Evolutionary conservation across 2,329 filamentous ascomycete genomes (phyloP), one percentile per base, ranked within the genome.

Genomic region (Neoarthrinium moseri): DNA sequence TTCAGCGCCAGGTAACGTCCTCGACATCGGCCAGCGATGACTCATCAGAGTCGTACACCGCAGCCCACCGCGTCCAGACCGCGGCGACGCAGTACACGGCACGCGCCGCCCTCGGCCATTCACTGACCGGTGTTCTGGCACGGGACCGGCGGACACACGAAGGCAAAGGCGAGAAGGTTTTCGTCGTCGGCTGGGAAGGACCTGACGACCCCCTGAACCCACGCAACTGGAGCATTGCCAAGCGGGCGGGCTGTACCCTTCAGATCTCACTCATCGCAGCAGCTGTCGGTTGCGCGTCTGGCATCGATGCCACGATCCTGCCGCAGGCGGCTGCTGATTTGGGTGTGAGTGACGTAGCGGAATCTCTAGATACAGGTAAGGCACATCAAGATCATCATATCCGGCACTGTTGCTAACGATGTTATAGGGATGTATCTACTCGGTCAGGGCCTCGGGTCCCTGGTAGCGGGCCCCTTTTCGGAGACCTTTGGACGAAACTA

Each of bases 291-390:
- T 64, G 72, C 1, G 76, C 77, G 0, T 76, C 73, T 4, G 72
- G 75, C 0, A 78, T 82, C 32, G 76, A 81, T 45, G 73, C 74
- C 1, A 68, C 68, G 0, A 72, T 74, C 1, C 50, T 77, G 0
- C 63, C 64, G 0, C 68, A 75, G 49, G 75, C 73, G 0, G 65
- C 69, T 1, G 52, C 51, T 17, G 69, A 71, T 1, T 73, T 79
- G 35, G 65, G 68, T 0, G 76, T 80, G 0, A 70, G 69, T 21
- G 64, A 77, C 30, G 71, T 79, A 4, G 71, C 71, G 1, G 78
- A 72, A 54, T 74, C 70, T 8, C 55, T 80, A 20, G 72, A 73
- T 1, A 80, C 69, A 36, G 69, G 65, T 53, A 49, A 57, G 40
- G 59, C 15, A 6, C 20, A 11, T 18, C 13, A 12, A 8, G 4